Percentiles rank a stretch among this genome's conserved stretches.
These are phyloP conservation scores for Cudoniella acicularis DNA, from an alignment of 495 filamentous ascomycete genomes.

Conservation along the genomic window DNA sequence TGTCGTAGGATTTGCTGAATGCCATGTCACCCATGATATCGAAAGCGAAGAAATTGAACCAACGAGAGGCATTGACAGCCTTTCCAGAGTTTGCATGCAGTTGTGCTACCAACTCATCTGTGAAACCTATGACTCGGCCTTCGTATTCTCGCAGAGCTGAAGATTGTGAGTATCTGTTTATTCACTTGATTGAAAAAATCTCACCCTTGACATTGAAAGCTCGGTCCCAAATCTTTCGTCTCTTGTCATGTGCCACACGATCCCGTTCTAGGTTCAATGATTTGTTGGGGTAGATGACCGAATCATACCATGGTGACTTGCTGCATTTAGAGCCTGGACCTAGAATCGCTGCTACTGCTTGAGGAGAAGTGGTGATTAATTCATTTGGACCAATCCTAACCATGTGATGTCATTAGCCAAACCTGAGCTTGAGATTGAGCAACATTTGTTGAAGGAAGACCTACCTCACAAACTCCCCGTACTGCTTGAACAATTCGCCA, in stretches of 20 bases:
- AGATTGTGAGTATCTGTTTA: neutral
- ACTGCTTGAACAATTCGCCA: constrained; percentile 31
- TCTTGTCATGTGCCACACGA: constrained; percentile 30
- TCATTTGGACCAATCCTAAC: constrained; percentile 32
- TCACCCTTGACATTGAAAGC: constrained; percentile 35
- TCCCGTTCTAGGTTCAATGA: constrained; percentile 39
- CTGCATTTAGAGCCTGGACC: constrained; percentile 28
- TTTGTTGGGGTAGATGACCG: constrained; percentile 22
- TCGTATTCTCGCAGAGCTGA: neutral
- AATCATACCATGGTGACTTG: constrained; percentile 43
- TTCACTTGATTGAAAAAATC: neutral
- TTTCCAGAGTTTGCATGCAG: neutral
- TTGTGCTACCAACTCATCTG: constrained; percentile 13
- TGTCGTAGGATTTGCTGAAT: constrained; percentile 6
- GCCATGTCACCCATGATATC: constrained; percentile 15
- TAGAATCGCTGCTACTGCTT: constrained; percentile 32
- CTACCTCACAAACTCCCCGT: constrained; percentile 35
- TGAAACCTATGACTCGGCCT: neutral
- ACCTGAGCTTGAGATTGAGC: too few species aligned
- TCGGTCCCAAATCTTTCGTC: constrained; percentile 39
- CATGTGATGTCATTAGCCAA: too few species aligned
- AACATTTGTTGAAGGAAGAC: too few species aligned
- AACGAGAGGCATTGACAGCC: neutral
- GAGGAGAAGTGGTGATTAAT: constrained; percentile 37
- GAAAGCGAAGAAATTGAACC: constrained; percentile 5